Percentiles rank a stretch among this genome's conserved stretches.
These are phyloP conservation scores for Acanthamoeba sp. DNA, from an alignment of 208 protist species.

Conservation along the genomic window DNA sequence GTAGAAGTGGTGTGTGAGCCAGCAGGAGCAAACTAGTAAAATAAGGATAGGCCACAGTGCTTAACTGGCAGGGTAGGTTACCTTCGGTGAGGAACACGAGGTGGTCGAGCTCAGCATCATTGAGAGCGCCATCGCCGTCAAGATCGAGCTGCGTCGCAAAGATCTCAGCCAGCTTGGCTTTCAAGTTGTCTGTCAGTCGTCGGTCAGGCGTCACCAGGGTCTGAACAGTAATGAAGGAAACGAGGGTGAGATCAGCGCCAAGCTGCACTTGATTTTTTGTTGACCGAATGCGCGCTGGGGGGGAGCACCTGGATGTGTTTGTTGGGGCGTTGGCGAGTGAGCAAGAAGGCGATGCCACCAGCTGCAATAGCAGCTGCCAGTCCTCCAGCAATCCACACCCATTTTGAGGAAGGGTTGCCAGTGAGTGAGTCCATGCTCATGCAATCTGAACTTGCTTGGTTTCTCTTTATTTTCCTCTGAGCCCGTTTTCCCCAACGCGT, in stretches of 20 bases:
- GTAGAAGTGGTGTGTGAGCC: not conserved
- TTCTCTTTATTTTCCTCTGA: too few species aligned
- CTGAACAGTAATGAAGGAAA: not conserved
- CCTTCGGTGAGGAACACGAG: constrained; percentile 51
- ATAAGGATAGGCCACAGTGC: not conserved
- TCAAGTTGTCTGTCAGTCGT: constrained; percentile 14
- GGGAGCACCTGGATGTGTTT: constrained; percentile 9
- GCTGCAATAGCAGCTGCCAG: not conserved
- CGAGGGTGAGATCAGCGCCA: too few species aligned
- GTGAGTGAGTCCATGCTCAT: not conserved
- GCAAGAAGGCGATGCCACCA: not conserved
- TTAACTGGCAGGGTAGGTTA: too few species aligned
- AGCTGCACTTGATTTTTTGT: not conserved
- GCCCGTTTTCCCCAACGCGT: too few species aligned
- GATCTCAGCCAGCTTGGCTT: constrained; percentile 43
- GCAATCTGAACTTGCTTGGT: too few species aligned
- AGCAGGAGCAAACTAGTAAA: not conserved
- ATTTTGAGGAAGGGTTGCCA: not conserved
- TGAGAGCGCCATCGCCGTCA: constrained; percentile 48
- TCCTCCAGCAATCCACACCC: not conserved
- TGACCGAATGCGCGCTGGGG: not conserved
- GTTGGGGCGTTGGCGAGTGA: not conserved
- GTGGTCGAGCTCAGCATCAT: constrained; percentile 40
- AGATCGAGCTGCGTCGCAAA: constrained; percentile 23
- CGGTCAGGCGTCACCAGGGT: not conserved